A percentile compares a stretch with the other conserved stretches of the same genome.
Conservation (phyloP, 179 eudicot species). For the Amaranthus tricolor region DNA sequence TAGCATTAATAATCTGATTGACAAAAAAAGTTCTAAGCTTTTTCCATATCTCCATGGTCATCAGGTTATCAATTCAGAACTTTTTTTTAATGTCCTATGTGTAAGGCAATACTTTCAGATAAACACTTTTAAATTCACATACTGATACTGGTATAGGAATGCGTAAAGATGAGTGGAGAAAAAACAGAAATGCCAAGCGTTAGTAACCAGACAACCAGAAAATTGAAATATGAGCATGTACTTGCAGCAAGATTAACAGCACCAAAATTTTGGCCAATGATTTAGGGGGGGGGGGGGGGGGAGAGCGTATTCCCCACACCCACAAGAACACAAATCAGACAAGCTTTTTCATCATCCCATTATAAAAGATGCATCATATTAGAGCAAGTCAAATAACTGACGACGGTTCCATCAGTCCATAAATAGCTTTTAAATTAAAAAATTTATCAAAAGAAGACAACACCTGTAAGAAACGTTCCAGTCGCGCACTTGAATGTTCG, state of each 20-base stretch:
- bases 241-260: neutral
- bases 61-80: too few relatives aligned
- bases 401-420: neutral
- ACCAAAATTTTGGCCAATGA: too few relatives aligned
- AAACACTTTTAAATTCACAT: too few relatives aligned
- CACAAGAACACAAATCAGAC: neutral
- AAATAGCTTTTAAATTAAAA: neutral
- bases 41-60: neutral
- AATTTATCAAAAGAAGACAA: neutral
- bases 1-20: neutral
- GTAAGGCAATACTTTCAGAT: too few relatives aligned
- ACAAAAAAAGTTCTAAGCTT: neutral
- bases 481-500: conserved; percentile 35
- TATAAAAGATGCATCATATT: neutral
- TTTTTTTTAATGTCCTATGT: too few relatives aligned
- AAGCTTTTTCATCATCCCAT: neutral
- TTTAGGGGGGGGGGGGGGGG: too few relatives aligned
- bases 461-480: conserved; percentile 39
- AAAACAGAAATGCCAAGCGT: neutral
- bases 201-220: neutral
- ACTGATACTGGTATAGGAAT: too few relatives aligned
- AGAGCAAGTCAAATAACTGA: neutral
- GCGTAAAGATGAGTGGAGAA: neutral
- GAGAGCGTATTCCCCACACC: neutral
- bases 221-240: neutral